phyloP scores from a whole-genome alignment of 164 flowering plant species.

The Stephania cephalantha region DNA sequence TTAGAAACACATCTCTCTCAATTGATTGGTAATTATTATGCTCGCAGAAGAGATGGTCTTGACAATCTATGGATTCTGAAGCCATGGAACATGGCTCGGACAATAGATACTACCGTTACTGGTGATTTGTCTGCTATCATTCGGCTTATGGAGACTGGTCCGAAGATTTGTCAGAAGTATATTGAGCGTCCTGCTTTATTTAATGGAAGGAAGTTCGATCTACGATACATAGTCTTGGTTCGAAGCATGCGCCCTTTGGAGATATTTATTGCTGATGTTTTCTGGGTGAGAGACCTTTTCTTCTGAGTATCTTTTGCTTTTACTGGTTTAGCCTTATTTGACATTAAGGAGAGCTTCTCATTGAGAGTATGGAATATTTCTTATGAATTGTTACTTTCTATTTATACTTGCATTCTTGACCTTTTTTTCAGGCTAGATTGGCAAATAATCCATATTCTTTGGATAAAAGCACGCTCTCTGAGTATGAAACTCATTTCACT shows the following conservation, averaged over 20 bases:
- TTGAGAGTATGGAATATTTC: not conserved
- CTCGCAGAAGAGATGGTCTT: constrained; percentile 58
- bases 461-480: constrained; percentile 66
- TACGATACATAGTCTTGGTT: constrained; percentile 85
- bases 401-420: not conserved
- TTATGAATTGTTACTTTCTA: not conserved
- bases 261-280: constrained; percentile 70
- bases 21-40: constrained; percentile 75
- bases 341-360: too few relatives aligned
- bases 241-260: constrained; percentile 87
- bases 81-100: constrained; percentile 99
- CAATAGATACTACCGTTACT: constrained; percentile 93
- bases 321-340: too few relatives aligned
- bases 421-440: constrained; percentile 68
- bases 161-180: constrained; percentile 97
- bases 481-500: constrained; percentile 97
- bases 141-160: constrained; percentile 98
- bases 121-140: constrained; percentile 80
- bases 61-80: constrained; percentile 95
- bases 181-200: constrained; percentile 92
- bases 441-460: constrained; percentile 80
- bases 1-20: constrained; percentile 75
- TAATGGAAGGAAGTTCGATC: constrained; percentile 82
- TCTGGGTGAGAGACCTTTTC: constrained; percentile 63
- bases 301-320: not conserved